phyloP scores from a whole-genome alignment of 1,284 basidiomycete genomes.

The Apiotrichum brassicae region DNA sequence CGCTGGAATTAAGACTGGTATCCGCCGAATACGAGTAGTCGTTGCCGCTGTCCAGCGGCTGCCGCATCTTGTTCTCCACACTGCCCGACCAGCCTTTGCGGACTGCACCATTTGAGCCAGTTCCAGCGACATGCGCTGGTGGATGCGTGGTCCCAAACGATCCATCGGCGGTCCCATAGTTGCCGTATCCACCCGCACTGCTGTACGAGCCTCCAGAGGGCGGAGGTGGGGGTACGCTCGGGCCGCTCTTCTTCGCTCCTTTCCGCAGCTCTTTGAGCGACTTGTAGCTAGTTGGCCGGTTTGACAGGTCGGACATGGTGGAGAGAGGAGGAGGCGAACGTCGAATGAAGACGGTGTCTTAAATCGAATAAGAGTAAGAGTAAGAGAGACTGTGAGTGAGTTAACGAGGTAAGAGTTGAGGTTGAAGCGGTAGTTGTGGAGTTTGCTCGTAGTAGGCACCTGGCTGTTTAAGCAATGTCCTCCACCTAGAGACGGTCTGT shows the following conservation, averaged over 20 bases:
- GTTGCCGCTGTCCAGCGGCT: no score
- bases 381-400: no score
- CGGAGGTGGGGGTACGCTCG: background rate
- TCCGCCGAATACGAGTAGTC: no score
- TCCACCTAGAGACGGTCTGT: no score
- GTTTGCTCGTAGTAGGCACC: no score
- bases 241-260: background rate
- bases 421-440: no score
- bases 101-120: no score
- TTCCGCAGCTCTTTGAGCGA: conserved; percentile 14
- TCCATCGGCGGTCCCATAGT: background rate
- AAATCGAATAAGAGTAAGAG: background rate
- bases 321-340: background rate
- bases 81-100: background rate
- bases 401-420: no score
- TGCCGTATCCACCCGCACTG: background rate
- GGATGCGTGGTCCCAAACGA: no score
- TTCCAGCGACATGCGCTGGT: no score
- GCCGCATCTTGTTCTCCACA: background rate
- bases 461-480: no score
- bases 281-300: conserved; percentile 7
- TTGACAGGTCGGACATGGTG: background rate
- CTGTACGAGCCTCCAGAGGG: background rate
- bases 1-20: no score
- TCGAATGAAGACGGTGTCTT: background rate